Conservation (phyloP, 306 rosid species). For the Lupinus albus region DNA sequence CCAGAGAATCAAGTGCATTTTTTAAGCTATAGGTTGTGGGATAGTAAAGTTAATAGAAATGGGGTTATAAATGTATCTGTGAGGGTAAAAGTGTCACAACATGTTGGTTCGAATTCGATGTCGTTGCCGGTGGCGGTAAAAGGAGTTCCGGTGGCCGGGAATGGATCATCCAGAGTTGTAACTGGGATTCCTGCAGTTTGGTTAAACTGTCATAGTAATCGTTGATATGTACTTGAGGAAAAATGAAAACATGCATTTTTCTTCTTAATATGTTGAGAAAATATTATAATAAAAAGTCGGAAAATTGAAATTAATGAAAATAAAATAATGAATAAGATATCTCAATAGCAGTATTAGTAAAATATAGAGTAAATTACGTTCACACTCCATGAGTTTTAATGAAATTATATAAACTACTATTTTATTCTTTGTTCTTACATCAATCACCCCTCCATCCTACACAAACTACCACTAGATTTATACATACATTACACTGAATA, state of each 20-base stretch:
- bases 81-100: slow-evolving; percentile 42
- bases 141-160: slow-evolving; percentile 32
- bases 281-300: no score
- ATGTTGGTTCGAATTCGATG: background rate
- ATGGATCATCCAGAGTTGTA: slow-evolving; percentile 40
- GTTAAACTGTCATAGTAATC: slow-evolving; percentile 39
- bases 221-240: background rate
- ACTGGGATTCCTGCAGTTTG: slow-evolving; percentile 69
- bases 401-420: no score
- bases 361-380: no score
- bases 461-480: no score
- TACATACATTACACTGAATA: no score
- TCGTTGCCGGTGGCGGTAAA: background rate
- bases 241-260: background rate
- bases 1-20: slow-evolving; percentile 63
- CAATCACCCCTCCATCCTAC: no score
- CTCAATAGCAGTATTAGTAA: background rate
- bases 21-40: slow-evolving; percentile 76
- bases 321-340: background rate
- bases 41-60: slow-evolving; percentile 55
- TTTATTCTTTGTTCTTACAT: no score
- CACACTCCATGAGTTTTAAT: no score
- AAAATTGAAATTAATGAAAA: background rate
- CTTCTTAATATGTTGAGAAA: background rate
- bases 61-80: slow-evolving; percentile 73